Conservation (phyloP, 2,329 filamentous ascomycete genomes). For the Ascochyta viciae-villosae region DNA sequence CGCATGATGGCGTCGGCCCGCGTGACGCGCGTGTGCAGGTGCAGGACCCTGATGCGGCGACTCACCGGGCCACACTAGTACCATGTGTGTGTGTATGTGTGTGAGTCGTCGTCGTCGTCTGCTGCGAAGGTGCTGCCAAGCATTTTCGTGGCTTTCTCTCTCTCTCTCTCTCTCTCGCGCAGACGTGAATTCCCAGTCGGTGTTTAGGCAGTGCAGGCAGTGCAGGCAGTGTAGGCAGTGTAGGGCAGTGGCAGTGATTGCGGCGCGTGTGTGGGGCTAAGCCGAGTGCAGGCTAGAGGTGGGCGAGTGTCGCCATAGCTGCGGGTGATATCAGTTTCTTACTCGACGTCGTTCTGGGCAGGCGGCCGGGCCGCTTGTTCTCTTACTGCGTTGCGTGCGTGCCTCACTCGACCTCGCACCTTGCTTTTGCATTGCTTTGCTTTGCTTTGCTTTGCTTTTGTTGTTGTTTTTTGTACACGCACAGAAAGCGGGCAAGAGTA, state of each 20-base stretch:
- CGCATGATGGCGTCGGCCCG: conserved; percentile 10
- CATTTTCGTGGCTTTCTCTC: no score
- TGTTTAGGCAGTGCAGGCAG: no score
- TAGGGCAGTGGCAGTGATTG: conserved; percentile 1
- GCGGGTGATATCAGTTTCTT: conserved; percentile 28
- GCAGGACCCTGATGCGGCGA: conserved; percentile 16
- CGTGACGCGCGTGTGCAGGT: conserved; percentile 5
- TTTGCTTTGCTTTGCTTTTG: no score
- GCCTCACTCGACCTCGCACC: background rate
- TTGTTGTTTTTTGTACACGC: no score
- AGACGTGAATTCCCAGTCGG: no score
- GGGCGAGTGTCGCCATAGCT: conserved; percentile 13
- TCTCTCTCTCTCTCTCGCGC: no score
- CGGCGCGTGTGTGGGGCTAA: conserved; percentile 19
- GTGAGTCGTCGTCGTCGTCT: background rate
- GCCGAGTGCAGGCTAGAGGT: conserved; percentile 28
- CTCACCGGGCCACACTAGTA: background rate
- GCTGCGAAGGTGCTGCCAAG: background rate
- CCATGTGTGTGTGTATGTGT: no score
- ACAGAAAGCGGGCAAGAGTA: background rate
- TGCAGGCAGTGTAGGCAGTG: no score
- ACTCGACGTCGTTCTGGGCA: conserved; percentile 10
- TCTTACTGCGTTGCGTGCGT: no score
- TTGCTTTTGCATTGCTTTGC: no score
- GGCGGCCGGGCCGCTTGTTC: conserved; percentile 4